Conservation (phyloP, 108 stramenopile species). For the Schizochytrium sp. region DNA sequence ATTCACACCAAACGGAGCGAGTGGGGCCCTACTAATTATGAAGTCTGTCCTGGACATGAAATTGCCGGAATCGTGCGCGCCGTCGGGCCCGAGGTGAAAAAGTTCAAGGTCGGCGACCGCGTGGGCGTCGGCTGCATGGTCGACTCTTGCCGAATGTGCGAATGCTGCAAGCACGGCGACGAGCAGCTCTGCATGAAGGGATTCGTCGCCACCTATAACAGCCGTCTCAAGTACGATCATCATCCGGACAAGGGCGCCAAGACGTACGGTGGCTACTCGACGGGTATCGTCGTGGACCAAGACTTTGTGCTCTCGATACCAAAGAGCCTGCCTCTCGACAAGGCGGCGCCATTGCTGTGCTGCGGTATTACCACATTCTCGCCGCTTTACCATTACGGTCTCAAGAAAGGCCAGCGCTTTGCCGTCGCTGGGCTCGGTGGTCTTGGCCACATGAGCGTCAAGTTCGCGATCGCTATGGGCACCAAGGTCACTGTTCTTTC, state of each 20-base stretch:
- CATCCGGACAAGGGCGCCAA: constrained; percentile 16
- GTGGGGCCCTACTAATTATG: constrained; percentile 6
- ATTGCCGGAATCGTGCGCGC: constrained; percentile 36
- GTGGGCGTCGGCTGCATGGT: constrained; percentile 61
- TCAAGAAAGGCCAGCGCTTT: constrained; percentile 28
- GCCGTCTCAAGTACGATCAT: background rate
- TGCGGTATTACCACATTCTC: constrained; percentile 57
- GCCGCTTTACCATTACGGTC: constrained; percentile 39
- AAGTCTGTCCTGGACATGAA: constrained; percentile 38
- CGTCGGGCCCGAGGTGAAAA: constrained; percentile 50
- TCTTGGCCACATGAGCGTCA: constrained; percentile 51
- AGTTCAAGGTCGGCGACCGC: constrained; percentile 52
- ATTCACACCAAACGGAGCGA: constrained; percentile 35
- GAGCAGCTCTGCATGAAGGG: constrained; percentile 43
- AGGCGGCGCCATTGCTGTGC: constrained; percentile 47
- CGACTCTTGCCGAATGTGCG: constrained; percentile 49
- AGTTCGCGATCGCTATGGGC: constrained; percentile 48
- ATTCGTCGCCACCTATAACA: constrained; percentile 23
- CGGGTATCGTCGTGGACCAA: constrained; percentile 36
- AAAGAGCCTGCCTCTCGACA: constrained; percentile 20
- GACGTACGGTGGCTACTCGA: constrained; percentile 42
- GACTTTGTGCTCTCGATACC: constrained; percentile 43
- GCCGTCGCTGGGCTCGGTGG: constrained; percentile 57
- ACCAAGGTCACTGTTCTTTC: constrained; percentile 36
- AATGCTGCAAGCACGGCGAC: constrained; percentile 37